Conservation (phyloP, 352 stramenopile genomes). For the Aphanomyces invadans region DNA sequence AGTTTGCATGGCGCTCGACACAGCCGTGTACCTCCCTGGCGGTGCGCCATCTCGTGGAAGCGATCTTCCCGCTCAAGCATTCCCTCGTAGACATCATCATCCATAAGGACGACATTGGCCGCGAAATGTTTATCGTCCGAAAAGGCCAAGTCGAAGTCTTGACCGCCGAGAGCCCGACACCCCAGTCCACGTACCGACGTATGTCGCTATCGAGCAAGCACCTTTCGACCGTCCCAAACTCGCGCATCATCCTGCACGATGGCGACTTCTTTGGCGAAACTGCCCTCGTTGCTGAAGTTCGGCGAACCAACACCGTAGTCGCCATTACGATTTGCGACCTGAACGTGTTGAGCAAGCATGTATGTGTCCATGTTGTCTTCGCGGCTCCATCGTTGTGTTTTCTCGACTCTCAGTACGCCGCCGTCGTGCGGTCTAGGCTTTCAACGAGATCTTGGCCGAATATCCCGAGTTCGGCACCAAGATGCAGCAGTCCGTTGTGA, state of each 20-base stretch:
- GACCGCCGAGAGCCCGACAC: conserved; percentile 28
- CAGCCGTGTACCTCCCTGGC: conserved; percentile 64
- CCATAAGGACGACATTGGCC: conserved; percentile 73
- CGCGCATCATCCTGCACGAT: conserved; percentile 61
- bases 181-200: background rate
- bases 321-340: conserved; percentile 71
- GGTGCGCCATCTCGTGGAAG: no score
- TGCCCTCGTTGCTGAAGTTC: conserved; percentile 69
- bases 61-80: no score
- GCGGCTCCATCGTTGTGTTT: no score
- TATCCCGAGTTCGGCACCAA: conserved; percentile 69
- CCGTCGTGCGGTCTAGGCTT: no score
- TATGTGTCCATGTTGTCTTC: no score
- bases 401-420: no score
- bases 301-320: conserved; percentile 65
- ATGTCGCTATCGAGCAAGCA: conserved; percentile 30
- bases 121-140: conserved; percentile 80
- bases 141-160: conserved; percentile 73
- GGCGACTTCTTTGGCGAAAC: conserved; percentile 73
- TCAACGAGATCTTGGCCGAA: conserved; percentile 76
- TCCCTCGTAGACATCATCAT: conserved; percentile 77
- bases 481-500: conserved; percentile 75
- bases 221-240: conserved; percentile 5
- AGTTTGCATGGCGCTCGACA: conserved; percentile 69
- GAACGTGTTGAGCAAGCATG: conserved; percentile 68